Evolutionary conservation across 2,329 filamentous ascomycete genomes (phyloP).

Genomic region (Pseudogymnoascus sp.): DNA sequence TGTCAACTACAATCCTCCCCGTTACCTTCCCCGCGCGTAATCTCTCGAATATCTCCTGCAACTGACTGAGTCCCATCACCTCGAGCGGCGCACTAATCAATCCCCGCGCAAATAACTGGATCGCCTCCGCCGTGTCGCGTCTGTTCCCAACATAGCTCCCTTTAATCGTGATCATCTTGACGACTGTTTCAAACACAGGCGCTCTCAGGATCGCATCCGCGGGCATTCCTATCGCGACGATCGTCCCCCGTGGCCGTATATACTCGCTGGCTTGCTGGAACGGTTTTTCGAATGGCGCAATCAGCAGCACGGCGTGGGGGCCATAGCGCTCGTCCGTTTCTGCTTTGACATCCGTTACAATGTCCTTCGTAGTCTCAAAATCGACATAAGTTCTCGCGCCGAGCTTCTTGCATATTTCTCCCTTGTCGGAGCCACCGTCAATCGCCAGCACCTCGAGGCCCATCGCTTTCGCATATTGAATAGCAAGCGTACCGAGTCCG

Average conservation of each 20-base stretch:
- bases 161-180: slow-evolving; percentile 86
- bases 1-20: slow-evolving; percentile 75
- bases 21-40: slow-evolving; percentile 64
- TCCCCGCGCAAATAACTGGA: slow-evolving; percentile 81
- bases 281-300: slow-evolving; percentile 82
- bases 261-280: slow-evolving; percentile 87
- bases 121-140: slow-evolving; percentile 75
- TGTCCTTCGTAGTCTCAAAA: slow-evolving; percentile 65
- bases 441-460: slow-evolving; percentile 73
- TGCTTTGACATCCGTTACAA: slow-evolving; percentile 77
- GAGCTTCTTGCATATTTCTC: slow-evolving; percentile 57
- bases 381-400: slow-evolving; percentile 72
- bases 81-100: slow-evolving; percentile 85
- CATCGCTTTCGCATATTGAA: slow-evolving; percentile 90
- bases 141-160: slow-evolving; percentile 92
- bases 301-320: slow-evolving; percentile 77
- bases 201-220: slow-evolving; percentile 71
- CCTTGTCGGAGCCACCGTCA: slow-evolving; percentile 77
- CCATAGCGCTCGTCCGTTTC: slow-evolving; percentile 73
- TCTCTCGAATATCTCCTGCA: slow-evolving; percentile 71
- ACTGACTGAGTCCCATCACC: slow-evolving; percentile 69
- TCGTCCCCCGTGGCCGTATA: slow-evolving; percentile 70
- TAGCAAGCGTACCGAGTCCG: slow-evolving; percentile 69
- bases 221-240: slow-evolving; percentile 85
- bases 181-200: slow-evolving; percentile 81